Evolutionary conservation across 208 protist genomes (phyloP).

Genomic region (Acanthamoeba castellanii): DNA sequence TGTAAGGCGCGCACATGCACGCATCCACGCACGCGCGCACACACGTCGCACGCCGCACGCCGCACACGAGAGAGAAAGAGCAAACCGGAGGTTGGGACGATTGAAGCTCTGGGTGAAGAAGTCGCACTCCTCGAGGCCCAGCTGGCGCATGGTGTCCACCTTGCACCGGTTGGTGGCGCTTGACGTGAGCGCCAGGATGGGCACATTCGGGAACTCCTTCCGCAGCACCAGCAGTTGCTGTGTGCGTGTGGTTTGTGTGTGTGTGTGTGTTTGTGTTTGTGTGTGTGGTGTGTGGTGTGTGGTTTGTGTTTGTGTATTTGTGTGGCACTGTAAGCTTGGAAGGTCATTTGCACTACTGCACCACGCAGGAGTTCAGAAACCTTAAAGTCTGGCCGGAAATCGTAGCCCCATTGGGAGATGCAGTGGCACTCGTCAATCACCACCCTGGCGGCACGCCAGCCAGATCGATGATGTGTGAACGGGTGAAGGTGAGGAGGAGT

Average conservation of each 20-base stretch:
- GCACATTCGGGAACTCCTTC: conserved; percentile 24
- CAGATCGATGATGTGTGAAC: not conserved
- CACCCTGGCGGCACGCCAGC: not conserved
- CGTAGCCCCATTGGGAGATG: conserved; percentile 93
- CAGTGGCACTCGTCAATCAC: conserved; percentile 95
- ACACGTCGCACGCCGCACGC: too few species aligned
- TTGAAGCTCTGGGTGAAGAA: conserved; percentile 89
- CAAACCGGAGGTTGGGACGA: conserved; percentile 83
- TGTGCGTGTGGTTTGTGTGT: too few species aligned
- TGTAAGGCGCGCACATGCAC: too few species aligned
- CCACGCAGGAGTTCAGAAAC: conserved; percentile 49
- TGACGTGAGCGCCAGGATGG: conserved; percentile 89
- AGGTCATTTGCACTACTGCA: too few species aligned
- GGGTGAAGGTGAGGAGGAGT: not conserved
- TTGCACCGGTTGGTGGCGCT: conserved; percentile 91
- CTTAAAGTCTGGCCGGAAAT: conserved; percentile 92
- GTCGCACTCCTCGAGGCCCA: conserved; percentile 84
- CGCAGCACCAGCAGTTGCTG: conserved; percentile 78
- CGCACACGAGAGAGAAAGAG: too few species aligned
- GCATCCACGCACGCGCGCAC: too few species aligned
- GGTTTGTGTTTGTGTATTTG: too few species aligned
- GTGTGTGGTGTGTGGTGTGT: too few species aligned
- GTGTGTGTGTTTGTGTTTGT: too few species aligned
- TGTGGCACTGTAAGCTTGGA: too few species aligned
- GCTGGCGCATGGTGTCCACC: conserved; percentile 89